Base-by-base conservation (phyloP, 495 filamentous ascomycete genomes). In the Lasiosphaeria hispida region DNA sequence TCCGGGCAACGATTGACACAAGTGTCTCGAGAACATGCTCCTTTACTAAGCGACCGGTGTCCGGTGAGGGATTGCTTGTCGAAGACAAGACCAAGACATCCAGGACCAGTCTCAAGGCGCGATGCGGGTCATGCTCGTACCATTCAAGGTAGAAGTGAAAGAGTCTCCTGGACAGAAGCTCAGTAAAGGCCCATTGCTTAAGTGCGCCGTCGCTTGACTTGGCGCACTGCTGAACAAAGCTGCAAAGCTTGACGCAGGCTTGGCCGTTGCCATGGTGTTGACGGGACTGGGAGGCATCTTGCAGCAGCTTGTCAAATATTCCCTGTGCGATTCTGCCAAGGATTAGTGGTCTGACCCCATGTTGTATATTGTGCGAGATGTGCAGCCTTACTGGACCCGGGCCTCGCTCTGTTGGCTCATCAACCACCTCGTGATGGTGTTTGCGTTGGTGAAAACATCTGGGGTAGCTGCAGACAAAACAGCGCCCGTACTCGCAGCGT, bases 91-190 rank as follows among this genome's bases (percentile, higher is more conserved):
- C 76, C 51, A 89, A 67, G 42, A 83, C 78, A 61, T 83, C 75
- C 44, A 95, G 69, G 0, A 92, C 76, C 60, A 90, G 86, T 65
- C 85, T 85, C 80, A 92, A 80, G 33, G 89, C 85, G 51, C 91
- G 87, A 23, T 86, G 80, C 57, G 87, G 87, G 37, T 87, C 81
- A 61, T 85, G 82, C 60, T 93, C 87, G 59, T 84, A 90, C 72
- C 84, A 87, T 55, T 85, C 79, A 58, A 96, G 74, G 61, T 85
- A 93, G 48, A 88, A 83, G 11, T 85, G 72, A 65, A 94, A 90
- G 4, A 88, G 68, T 42, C 76, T 72, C 10, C 77, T 62, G 72
- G 86, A 89, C 9, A 78, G 76, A 13, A 67, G 62, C 18, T 82
- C 65, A 11, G 79, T 78, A 33, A 82, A 82, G 9, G 77, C 77